Evolutionary conservation across 2,329 filamentous ascomycete genomes (phyloP).

Genomic region (Didymosphaeria variabile): DNA sequence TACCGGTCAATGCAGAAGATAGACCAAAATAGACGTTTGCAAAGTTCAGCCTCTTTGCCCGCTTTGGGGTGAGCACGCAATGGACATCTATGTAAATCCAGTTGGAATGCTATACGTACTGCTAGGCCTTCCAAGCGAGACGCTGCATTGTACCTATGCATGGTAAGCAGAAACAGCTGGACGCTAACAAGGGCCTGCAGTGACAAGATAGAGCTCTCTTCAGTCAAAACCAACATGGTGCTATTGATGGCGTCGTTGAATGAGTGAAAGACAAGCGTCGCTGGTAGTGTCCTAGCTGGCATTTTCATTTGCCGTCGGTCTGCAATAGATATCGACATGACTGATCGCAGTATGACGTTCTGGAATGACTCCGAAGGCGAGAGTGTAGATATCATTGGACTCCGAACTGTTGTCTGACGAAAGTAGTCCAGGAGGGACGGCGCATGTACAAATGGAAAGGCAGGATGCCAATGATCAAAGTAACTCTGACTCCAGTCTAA

Average conservation of each 20-base stretch:
- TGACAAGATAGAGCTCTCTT: conserved; percentile 34
- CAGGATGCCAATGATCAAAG: conserved; percentile 39
- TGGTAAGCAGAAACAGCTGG: conserved; percentile 33
- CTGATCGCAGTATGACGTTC: conserved; percentile 32
- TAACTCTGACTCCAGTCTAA: conserved; percentile 39
- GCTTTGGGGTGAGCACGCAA: conserved; percentile 6
- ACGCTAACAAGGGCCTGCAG: conserved; percentile 36
- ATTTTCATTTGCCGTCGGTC: conserved; percentile 31
- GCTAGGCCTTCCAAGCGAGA: conserved; percentile 33
- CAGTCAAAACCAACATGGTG: conserved; percentile 26
- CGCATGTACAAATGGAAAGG: conserved; percentile 36
- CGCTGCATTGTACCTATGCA: conserved; percentile 38
- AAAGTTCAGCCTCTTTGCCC: conserved; percentile 28
- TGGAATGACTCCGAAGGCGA: conserved; percentile 22
- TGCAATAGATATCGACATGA: conserved; percentile 33
- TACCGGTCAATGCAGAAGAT: conserved; percentile 37
- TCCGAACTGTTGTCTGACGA: conserved; percentile 17
- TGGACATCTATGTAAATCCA: conserved; percentile 30
- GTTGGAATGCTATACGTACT: conserved; percentile 32
- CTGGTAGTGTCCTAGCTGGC: conserved; percentile 20
- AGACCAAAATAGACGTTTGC: conserved; percentile 39
- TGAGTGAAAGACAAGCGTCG: conserved; percentile 27
- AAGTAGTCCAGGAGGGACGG: conserved; percentile 33
- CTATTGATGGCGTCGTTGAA: conserved; percentile 34
- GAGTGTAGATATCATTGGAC: conserved; percentile 6